Base-by-base conservation (phyloP, 257 asterid species). In the Gentiana macrophylla region DNA sequence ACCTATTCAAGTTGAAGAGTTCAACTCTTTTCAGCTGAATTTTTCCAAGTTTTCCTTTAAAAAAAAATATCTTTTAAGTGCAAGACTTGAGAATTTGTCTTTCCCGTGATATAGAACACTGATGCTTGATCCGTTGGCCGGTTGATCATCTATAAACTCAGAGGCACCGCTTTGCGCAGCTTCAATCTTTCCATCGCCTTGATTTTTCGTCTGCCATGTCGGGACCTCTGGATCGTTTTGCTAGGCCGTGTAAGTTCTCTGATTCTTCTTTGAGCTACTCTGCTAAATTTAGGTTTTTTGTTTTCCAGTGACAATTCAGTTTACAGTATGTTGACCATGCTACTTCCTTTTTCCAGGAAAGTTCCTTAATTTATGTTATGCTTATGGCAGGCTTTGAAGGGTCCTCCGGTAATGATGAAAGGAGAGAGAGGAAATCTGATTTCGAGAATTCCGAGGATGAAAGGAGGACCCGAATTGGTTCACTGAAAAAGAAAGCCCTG, bases 401-500 rank as follows among this genome's bases (percentile, higher is more conserved):
- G 6, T 87, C 94, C 50, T 84, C 96, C 63, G 86, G 94, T 37
- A 79, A 76, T 68, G 95, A 86, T 10, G 96, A 84, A 81, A 84
- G 80, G 61, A 76, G 89, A 65, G 98, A 90, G 67, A 80, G 95
- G 55, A 91, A 80, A 64, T 86, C 96, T 51, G 97, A 89, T 66
- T 80, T 89, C 57, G 96, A 89, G 77, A 84, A 84, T 63, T 90
- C 98, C 6, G 96, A 91, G 83, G 98, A 91, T 70, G 96, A 87
- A 76, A 79, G 96, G 61, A 84, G 80, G 70, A 87, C 95, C 3
- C 84, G 80, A 73, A 91, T 87, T 45, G 80, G 90, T 56, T 72
- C 94, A 37, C 59, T 91, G 65, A 91, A 87, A 80, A 91, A 84
- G 96, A 87, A 84, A 75, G 98, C 96, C 52, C 73, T 91, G 62